These are phyloP conservation scores for Pedinophyceae sp. DNA, from an alignment of 139 green algal genomes.

Conservation along the genomic window DNA sequence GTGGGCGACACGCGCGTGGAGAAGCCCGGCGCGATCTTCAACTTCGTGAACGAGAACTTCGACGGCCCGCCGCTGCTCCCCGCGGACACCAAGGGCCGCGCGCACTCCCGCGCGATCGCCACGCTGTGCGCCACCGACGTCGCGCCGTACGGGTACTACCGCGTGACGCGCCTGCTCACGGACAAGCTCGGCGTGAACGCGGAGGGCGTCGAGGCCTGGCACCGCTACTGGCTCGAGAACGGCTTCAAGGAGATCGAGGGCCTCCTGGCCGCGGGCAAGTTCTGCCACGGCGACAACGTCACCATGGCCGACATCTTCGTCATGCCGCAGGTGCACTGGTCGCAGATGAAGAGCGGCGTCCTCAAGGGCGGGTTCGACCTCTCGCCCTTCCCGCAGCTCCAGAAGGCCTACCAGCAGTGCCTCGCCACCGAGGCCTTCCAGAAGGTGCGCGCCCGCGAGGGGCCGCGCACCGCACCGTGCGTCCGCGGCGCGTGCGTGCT, in stretches of 20 bases:
- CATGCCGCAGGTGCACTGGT: background rate
- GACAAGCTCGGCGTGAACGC: background rate
- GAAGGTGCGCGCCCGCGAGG: too few relatives aligned
- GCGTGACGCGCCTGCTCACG: background rate
- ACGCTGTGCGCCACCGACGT: background rate
- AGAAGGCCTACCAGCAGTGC: background rate
- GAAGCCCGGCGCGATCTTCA: background rate
- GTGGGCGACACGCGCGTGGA: background rate
- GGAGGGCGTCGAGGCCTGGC: background rate
- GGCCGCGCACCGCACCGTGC: too few relatives aligned
- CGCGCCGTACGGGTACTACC: background rate
- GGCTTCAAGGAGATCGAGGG: background rate
- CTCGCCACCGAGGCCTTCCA: background rate
- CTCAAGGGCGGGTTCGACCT: background rate
- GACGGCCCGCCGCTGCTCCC: background rate
- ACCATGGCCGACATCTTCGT: background rate
- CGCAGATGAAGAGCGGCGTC: background rate
- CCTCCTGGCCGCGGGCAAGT: background rate
- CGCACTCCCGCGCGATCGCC: background rate
- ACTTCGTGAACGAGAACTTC: background rate
- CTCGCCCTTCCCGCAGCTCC: background rate
- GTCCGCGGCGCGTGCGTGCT: too few relatives aligned
- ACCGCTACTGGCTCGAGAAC: background rate
- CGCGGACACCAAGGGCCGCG: background rate
- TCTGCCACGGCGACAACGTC: background rate